Evolutionary conservation across 108 stramenopile genomes (phyloP), one percentile per base, ranked within the genome.

Genomic region (Conticribra weissflogii): DNA sequence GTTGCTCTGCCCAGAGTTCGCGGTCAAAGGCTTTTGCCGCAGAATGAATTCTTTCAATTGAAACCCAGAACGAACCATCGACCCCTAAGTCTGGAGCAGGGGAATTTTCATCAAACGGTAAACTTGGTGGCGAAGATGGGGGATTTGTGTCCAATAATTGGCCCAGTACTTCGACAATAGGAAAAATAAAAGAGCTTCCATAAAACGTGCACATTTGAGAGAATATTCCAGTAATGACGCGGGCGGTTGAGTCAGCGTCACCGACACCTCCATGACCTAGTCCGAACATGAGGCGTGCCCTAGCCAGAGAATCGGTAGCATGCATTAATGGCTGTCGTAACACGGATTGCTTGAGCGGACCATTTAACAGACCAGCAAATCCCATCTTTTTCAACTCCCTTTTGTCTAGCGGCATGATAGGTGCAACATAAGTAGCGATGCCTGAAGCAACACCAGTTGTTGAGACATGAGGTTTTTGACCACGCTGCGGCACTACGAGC

Each of bases 271-370:
- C 84, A 19, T 66, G 58, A 41, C 81, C 81, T 9, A 65, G 61
- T 30, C 89, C 89, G 77, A 90, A 93, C 92, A 93, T 93, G 59
- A 90, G 82, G 57, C 92, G 78, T n/a, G 92, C 92, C 54, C 92
- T 72, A 0, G 88, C 86, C 54, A 93, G 72, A 24, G 92, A 93
- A 56, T 93, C 92, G 18, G 92, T 91, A 18, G 89, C 92, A 69
- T 85, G 75, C 74, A 93, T 88, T 47, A 93, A 59, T 15, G 92
- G 89, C 66, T 93, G 92, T 24, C 88, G 88, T 24, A 93, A 61
- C n/a, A 89, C 85, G 46, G 86, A 84, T 54, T 82, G 85, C 54
- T 93, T 93, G 52, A 93, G 59, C 3, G 85, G 83, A 14, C 89
- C 92, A 63, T 83, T 83, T 14, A 93, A 72, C 48, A 93, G 61